Evolutionary conservation across 768 basidiomycete genomes (phyloP).

Genomic region (Agrocybe chaxingu): DNA sequence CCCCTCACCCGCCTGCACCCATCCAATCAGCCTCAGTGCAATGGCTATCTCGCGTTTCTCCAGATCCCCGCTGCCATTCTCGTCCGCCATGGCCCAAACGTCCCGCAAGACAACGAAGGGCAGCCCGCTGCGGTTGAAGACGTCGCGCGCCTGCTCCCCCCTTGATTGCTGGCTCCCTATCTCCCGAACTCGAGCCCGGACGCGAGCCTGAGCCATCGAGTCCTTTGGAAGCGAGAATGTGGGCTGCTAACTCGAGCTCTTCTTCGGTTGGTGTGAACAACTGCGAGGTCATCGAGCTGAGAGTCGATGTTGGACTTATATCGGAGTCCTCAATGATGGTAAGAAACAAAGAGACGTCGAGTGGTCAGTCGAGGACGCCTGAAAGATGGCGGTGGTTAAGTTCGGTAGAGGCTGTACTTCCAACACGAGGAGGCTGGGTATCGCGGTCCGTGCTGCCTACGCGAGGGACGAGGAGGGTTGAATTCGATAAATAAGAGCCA

Average conservation of each 20-base stretch:
- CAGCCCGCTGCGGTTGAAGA: slow-evolving; percentile 54
- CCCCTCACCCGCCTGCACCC: slow-evolving; percentile 53
- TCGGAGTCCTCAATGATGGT: too few species aligned
- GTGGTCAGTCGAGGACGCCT: too few species aligned
- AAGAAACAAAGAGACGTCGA: too few species aligned
- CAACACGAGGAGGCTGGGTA: too few species aligned
- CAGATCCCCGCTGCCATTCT: slow-evolving; percentile 54
- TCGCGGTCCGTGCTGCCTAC: too few species aligned
- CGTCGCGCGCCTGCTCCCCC: slow-evolving; percentile 48
- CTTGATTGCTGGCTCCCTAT: slow-evolving; percentile 9
- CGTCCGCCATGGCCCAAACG: slow-evolving; percentile 65
- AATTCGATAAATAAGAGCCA: too few species aligned
- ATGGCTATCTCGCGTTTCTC: slow-evolving; percentile 52
- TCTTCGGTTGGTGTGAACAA: slow-evolving; percentile 19
- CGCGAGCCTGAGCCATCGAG: too few species aligned
- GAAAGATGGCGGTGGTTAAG: too few species aligned
- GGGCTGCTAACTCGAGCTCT: slow-evolving; percentile 25
- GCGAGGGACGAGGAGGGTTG: too few species aligned
- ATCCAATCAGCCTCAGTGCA: slow-evolving; percentile 62
- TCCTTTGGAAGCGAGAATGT: slow-evolving; percentile 20
- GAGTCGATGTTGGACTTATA: neutral
- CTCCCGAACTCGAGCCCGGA: too few species aligned
- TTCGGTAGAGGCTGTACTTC: too few species aligned
- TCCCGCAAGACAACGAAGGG: slow-evolving; percentile 51
- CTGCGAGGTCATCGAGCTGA: neutral